Conservation (phyloP, 345 rosid genomes). For the Camelina laxa region DNA sequence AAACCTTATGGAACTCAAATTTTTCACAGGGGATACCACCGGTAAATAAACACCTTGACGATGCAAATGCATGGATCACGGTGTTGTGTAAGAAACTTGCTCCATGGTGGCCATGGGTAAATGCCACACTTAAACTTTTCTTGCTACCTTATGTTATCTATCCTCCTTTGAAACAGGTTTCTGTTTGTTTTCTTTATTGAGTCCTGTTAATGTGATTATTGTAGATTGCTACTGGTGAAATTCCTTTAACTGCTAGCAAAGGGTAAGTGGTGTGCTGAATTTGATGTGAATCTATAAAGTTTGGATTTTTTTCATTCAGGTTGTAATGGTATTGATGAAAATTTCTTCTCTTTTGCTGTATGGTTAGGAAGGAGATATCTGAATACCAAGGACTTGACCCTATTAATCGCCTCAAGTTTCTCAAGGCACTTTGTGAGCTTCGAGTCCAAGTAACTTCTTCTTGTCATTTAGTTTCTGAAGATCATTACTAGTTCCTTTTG, state of each 20-base stretch:
- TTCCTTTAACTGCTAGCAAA: conserved; percentile 59
- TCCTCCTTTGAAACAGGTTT: background rate
- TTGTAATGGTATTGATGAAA: conserved; percentile 5
- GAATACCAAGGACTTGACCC: conserved; percentile 69
- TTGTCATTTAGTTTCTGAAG: conserved; percentile 17
- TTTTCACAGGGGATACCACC: conserved; percentile 74
- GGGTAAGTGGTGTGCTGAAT: conserved; percentile 52
- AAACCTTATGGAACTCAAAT: background rate
- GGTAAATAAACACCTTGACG: conserved; percentile 55
- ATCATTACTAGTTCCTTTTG: conserved; percentile 26
- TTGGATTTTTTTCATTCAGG: background rate
- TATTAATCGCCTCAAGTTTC: conserved; percentile 56
- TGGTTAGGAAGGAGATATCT: conserved; percentile 66
- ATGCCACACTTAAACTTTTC: conserved; percentile 29
- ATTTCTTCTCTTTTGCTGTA: conserved; percentile 34
- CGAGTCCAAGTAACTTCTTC: conserved; percentile 64
- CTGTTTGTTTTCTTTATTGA: background rate
- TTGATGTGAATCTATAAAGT: conserved; percentile 6
- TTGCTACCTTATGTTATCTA: background rate
- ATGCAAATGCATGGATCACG: conserved; percentile 76
- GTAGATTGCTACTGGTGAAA: conserved; percentile 84
- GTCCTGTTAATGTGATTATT: conserved; percentile 9
- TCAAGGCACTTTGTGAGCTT: conserved; percentile 89
- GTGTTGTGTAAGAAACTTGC: conserved; percentile 73
- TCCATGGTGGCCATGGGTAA: conserved; percentile 89